A percentile compares a stretch with the other conserved stretches of the same genome.
Evolutionary conservation across 2,329 filamentous ascomycete species (phyloP).

Genomic region (Ophiosphaerella korrae): DNA sequence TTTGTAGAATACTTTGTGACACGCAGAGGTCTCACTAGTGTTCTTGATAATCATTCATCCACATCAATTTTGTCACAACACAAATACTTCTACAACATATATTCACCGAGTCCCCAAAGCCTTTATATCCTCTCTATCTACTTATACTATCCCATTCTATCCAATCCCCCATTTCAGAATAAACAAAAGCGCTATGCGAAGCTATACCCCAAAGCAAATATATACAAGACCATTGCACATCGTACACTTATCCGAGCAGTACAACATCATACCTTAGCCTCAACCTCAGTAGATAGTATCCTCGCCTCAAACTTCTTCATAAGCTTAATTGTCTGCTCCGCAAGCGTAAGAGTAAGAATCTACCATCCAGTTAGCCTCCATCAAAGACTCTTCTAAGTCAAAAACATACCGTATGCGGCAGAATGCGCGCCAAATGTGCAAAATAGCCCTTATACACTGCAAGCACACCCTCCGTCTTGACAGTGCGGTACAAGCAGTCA

Average conservation of each 20-base stretch:
- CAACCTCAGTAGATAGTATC: constrained; percentile 55
- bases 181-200: too few species aligned
- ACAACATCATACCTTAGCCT: constrained; percentile 51
- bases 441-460: constrained; percentile 98
- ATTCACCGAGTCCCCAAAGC: too few species aligned
- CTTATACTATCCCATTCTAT: too few species aligned
- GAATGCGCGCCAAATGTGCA: constrained; percentile 88
- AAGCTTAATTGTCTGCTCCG: constrained; percentile 95
- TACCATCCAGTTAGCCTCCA: constrained; percentile 36
- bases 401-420: constrained; percentile 78
- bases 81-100: too few species aligned
- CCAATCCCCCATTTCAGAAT: too few species aligned
- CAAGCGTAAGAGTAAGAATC: constrained; percentile 88
- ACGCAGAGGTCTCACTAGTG: too few species aligned
- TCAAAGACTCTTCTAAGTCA: not conserved
- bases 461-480: constrained; percentile 86
- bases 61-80: too few species aligned
- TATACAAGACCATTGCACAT: not conserved
- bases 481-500: constrained; percentile 88
- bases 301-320: constrained; percentile 77
- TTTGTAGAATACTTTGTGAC: too few species aligned
- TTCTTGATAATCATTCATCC: too few species aligned
- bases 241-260: too few species aligned
- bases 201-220: not conserved
- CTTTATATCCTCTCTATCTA: too few species aligned